phyloP scores from a whole-genome alignment of 192 early-diverging fungal species.

The Umbelopsis ramanniana region DNA sequence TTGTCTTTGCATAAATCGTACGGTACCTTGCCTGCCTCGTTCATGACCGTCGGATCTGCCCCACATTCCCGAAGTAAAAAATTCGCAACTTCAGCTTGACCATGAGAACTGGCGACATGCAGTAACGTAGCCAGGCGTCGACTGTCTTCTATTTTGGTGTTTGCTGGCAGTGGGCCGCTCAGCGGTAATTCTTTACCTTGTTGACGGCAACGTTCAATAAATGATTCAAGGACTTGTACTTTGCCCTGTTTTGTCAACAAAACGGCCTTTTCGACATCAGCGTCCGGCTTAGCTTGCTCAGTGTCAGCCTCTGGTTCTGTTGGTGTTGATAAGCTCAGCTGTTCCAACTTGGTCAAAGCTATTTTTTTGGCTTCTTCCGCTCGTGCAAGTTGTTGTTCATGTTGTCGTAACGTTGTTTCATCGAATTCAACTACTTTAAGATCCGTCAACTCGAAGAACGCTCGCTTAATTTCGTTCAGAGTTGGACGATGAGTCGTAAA shows the following conservation, averaged over 20 bases:
- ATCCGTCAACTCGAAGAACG: slow-evolving; percentile 65
- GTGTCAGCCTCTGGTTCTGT: not conserved
- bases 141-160: slow-evolving; percentile 46
- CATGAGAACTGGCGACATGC: slow-evolving; percentile 73
- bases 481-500: slow-evolving; percentile 82
- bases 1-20: slow-evolving; percentile 79
- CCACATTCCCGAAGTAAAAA: slow-evolving; percentile 63
- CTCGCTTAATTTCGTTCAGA: slow-evolving; percentile 67
- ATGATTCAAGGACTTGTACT: slow-evolving; percentile 55
- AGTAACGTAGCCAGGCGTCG: slow-evolving; percentile 63
- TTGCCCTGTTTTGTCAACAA: slow-evolving; percentile 66
- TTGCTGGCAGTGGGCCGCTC: slow-evolving; percentile 26
- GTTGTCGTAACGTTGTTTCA: slow-evolving; percentile 28
- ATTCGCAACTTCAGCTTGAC: slow-evolving; percentile 62
- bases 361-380: slow-evolving; percentile 35
- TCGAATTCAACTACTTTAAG: slow-evolving; percentile 56
- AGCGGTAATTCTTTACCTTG: slow-evolving; percentile 54
- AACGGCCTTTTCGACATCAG: slow-evolving; percentile 56
- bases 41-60: slow-evolving; percentile 75
- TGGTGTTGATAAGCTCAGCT: slow-evolving; percentile 22
- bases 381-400: slow-evolving; percentile 30
- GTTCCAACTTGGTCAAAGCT: slow-evolving; percentile 9
- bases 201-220: slow-evolving; percentile 41
- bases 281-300: slow-evolving; percentile 30
- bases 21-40: slow-evolving; percentile 48